These are phyloP conservation scores for Arabis hirsuta DNA, from an alignment of 345 rosid genomes.

Conservation along the genomic window DNA sequence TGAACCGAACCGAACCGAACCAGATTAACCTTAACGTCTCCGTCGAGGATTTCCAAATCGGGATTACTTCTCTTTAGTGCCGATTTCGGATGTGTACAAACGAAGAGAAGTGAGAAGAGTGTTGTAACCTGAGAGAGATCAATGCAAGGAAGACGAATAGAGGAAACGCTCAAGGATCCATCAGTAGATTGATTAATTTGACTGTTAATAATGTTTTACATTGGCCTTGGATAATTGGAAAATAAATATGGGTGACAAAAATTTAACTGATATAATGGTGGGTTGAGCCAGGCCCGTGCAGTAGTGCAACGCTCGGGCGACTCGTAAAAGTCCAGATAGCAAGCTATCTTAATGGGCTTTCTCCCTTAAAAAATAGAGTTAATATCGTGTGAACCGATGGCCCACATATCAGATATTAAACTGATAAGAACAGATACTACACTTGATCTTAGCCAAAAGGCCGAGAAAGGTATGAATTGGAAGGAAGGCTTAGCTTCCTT, in stretches of 20 bases:
- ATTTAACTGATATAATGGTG: not conserved
- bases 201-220: not conserved
- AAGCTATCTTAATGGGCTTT: slow-evolving; percentile 7
- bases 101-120: slow-evolving; percentile 49
- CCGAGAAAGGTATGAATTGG: slow-evolving; percentile 57
- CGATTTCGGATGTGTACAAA: slow-evolving; percentile 37
- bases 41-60: slow-evolving; percentile 35
- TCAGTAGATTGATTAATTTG: slow-evolving; percentile 47
- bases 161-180: slow-evolving; percentile 83
- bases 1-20: slow-evolving; percentile 54
- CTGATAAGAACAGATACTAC: slow-evolving; percentile 71
- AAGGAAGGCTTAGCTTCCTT: not conserved
- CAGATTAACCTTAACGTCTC: slow-evolving; percentile 63
- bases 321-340: slow-evolving; percentile 31
- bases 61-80: slow-evolving; percentile 23
- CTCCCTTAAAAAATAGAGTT: slow-evolving; percentile 36
- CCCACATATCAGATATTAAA: slow-evolving; percentile 62
- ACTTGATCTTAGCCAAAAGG: slow-evolving; percentile 76
- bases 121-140: slow-evolving; percentile 71
- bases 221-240: rapidly evolving
- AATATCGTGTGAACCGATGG: slow-evolving; percentile 40
- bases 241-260: rapidly evolving
- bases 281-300: slow-evolving; percentile 37
- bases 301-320: slow-evolving; percentile 35
- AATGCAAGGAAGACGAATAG: slow-evolving; percentile 71